These are phyloP conservation scores for Vachellia collinsii DNA, from an alignment of 306 rosid species.

Conservation along the genomic window DNA sequence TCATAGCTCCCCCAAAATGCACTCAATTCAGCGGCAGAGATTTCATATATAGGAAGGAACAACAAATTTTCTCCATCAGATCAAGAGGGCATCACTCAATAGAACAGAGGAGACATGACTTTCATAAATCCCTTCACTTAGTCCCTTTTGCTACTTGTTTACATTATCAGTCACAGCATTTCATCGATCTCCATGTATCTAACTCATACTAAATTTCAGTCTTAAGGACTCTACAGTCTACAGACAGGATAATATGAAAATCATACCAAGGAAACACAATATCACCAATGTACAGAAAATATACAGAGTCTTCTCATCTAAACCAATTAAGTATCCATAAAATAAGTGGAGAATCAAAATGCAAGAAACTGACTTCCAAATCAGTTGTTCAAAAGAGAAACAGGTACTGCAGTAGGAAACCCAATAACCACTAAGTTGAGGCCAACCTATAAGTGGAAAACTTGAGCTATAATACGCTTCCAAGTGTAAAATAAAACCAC, in stretches of 20 bases:
- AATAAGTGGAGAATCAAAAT: background rate
- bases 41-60: background rate
- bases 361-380: background rate
- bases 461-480: conserved; percentile 3
- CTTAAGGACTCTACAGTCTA: background rate
- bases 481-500: background rate
- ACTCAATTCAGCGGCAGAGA: background rate
- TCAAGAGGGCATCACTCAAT: background rate
- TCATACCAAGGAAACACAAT: background rate
- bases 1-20: background rate
- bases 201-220: background rate
- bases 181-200: background rate
- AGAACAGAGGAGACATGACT: background rate
- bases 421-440: background rate
- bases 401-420: background rate
- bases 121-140: background rate
- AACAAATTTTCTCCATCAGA: background rate
- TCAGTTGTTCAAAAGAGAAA: background rate
- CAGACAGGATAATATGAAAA: background rate
- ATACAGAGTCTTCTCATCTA: background rate
- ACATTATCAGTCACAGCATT: background rate
- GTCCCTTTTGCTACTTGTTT: background rate
- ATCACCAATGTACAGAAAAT: background rate
- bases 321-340: background rate
- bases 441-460: background rate